phyloP scores from a whole-genome alignment of 805 yeast genomes.

The Candida nonsorbophila region DNA sequence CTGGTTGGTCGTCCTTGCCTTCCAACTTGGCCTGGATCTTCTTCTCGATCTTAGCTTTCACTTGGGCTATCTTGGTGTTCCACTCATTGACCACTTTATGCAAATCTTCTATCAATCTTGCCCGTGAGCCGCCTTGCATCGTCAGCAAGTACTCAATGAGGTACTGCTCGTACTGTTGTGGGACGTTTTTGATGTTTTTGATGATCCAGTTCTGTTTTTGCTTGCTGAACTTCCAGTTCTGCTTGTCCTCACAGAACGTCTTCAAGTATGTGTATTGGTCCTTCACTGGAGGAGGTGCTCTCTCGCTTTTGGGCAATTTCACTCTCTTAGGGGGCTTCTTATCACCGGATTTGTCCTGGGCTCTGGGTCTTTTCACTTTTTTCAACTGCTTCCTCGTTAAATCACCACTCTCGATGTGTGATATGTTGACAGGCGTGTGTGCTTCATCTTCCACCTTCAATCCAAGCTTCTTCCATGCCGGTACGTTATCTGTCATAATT shows the following conservation, averaged over 20 bases:
- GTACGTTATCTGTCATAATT: conserved; percentile 18
- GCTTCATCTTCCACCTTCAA: conserved; percentile 50
- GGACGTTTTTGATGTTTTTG: conserved; percentile 52
- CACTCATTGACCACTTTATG: conserved; percentile 44
- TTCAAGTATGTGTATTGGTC: conserved; percentile 67
- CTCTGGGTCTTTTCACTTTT: conserved; percentile 28
- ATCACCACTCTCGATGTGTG: conserved; percentile 40
- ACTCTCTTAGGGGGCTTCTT: conserved; percentile 65
- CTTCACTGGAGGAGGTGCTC: conserved; percentile 68
- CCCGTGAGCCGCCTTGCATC: conserved; percentile 66
- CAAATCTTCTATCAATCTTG: conserved; percentile 48
- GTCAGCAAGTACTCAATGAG: conserved; percentile 51
- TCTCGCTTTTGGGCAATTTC: conserved; percentile 63
- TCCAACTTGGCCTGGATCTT: conserved; percentile 23
- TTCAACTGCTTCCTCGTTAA: conserved; percentile 40
- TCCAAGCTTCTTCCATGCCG: conserved; percentile 84
- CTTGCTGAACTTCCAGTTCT: conserved; percentile 77
- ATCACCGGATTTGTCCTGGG: conserved; percentile 13
- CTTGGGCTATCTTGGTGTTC: conserved; percentile 46
- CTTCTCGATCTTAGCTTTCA: conserved; percentile 34
- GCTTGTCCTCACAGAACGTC: conserved; percentile 50
- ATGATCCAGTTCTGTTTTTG: conserved; percentile 85
- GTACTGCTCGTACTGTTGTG: conserved; percentile 46
- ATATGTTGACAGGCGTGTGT: conserved; percentile 39
- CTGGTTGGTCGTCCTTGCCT: conserved; percentile 11